Evolutionary conservation across 2,329 filamentous ascomycete genomes (phyloP).

Genomic region (Epichloe aotearoae): DNA sequence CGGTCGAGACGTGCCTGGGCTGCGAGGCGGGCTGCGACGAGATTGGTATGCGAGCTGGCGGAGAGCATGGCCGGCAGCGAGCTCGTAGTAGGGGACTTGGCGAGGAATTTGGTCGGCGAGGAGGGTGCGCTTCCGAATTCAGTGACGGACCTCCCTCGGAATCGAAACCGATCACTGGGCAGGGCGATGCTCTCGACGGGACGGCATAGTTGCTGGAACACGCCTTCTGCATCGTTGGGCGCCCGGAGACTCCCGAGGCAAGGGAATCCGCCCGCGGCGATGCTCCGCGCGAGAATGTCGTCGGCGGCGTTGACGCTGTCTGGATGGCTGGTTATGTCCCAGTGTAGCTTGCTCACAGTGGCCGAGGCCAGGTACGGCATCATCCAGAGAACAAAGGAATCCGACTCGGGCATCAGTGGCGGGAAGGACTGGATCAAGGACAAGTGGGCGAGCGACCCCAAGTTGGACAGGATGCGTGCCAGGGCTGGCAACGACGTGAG

Average conservation of each 20-base stretch:
- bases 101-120: constrained; percentile 16
- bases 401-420: constrained; percentile 41
- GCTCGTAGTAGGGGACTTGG: constrained; percentile 24
- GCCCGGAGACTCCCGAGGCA: constrained; percentile 44
- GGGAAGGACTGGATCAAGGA: constrained; percentile 40
- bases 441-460: constrained; percentile 34
- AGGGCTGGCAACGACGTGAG: constrained; percentile 43
- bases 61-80: constrained; percentile 12
- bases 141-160: constrained; percentile 5
- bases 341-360: constrained; percentile 43
- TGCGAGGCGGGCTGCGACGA: constrained; percentile 40
- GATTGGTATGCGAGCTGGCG: constrained; percentile 27
- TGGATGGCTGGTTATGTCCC: constrained; percentile 46
- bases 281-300: constrained; percentile 49
- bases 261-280: constrained; percentile 50
- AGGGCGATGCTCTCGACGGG: constrained; percentile 43
- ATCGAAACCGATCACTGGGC: constrained; percentile 33
- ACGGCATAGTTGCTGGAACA: constrained; percentile 55
- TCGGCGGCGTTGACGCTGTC: constrained; percentile 37
- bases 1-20: constrained; percentile 53
- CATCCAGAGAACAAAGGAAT: constrained; percentile 42
- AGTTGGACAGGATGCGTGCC: constrained; percentile 44
- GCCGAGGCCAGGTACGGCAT: constrained; percentile 49
- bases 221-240: constrained; percentile 55
- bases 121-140: constrained; percentile 11